Evolutionary conservation across 805 yeast genomes (phyloP).

Genomic region (Candida yuanshanica): DNA sequence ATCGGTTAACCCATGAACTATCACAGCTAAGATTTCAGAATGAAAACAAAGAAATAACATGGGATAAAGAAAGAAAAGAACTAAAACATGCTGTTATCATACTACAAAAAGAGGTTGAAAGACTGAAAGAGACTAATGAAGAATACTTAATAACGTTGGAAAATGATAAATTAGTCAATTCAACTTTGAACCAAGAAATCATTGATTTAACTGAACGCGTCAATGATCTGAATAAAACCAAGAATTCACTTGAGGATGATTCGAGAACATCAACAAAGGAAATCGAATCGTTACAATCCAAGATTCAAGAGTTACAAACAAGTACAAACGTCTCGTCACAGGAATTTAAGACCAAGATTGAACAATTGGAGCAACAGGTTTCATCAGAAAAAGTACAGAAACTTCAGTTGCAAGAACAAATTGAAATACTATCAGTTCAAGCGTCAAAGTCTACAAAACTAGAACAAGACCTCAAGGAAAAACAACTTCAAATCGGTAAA

Average conservation of each 20-base stretch:
- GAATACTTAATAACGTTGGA: slow-evolving; percentile 31
- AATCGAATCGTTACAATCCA: slow-evolving; percentile 3
- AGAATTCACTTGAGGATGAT: not conserved
- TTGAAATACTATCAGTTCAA: slow-evolving; percentile 18
- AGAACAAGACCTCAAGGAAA: slow-evolving; percentile 57
- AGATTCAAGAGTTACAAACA: slow-evolving; percentile 2
- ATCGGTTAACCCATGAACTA: slow-evolving; percentile 38
- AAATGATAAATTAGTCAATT: slow-evolving; percentile 28
- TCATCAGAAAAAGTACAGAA: slow-evolving; percentile 22
- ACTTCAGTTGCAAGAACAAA: slow-evolving; percentile 21
- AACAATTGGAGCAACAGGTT: slow-evolving; percentile 21
- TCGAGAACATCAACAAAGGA: not conserved
- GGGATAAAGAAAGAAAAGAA: slow-evolving; percentile 11
- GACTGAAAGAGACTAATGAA: slow-evolving; percentile 33
- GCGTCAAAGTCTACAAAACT: slow-evolving; percentile 28
- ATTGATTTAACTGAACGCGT: slow-evolving; percentile 26
- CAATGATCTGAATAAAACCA: slow-evolving; percentile 4
- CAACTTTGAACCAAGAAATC: slow-evolving; percentile 34
- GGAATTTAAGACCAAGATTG: slow-evolving; percentile 6
- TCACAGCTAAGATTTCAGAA: slow-evolving; percentile 31
- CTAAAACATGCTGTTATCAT: slow-evolving; percentile 12
- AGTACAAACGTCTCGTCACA: slow-evolving; percentile 1
- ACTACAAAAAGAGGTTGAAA: slow-evolving; percentile 35
- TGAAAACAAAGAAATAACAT: slow-evolving; percentile 13
- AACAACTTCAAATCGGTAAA: slow-evolving; percentile 79